Evolutionary conservation across 2,329 filamentous ascomycete genomes (phyloP).

Genomic region (Pseudopithomyces maydicus): DNA sequence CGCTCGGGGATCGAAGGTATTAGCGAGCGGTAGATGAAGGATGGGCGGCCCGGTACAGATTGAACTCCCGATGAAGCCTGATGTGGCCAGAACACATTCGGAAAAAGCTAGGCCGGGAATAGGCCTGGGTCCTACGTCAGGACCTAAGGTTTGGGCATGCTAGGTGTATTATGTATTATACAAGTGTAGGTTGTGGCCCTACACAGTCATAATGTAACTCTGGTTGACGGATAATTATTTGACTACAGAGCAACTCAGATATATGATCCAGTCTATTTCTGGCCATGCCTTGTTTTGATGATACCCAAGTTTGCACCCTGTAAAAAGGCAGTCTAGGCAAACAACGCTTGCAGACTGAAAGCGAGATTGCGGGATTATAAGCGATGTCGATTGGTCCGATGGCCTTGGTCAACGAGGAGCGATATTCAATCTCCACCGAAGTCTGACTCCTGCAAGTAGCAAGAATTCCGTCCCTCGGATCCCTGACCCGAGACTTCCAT

Average conservation of each 20-base stretch:
- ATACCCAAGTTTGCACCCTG: not conserved
- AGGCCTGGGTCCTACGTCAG: not conserved
- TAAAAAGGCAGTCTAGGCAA: not conserved
- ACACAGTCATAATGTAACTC: not conserved
- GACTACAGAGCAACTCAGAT: not conserved
- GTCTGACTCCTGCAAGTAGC: not conserved
- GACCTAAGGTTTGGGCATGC: not conserved
- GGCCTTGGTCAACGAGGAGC: not conserved
- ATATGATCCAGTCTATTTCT: not conserved
- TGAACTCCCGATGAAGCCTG: not conserved
- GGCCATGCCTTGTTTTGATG: not conserved
- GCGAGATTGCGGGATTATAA: not conserved
- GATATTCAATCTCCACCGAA: not conserved
- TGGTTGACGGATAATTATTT: constrained; percentile 5
- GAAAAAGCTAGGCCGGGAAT: not conserved
- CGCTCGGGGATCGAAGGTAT: not conserved
- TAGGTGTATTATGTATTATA: not conserved
- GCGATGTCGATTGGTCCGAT: not conserved
- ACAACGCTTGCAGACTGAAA: not conserved
- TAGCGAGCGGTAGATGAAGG: not conserved
- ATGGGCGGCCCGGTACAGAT: constrained; percentile 1
- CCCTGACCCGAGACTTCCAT: not conserved
- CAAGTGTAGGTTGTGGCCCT: constrained; percentile 1
- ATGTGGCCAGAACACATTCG: not conserved
- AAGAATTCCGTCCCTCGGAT: not conserved